Base-by-base conservation (phyloP, 208 protist genomes). In the Trypanosoma congolense region DNA sequence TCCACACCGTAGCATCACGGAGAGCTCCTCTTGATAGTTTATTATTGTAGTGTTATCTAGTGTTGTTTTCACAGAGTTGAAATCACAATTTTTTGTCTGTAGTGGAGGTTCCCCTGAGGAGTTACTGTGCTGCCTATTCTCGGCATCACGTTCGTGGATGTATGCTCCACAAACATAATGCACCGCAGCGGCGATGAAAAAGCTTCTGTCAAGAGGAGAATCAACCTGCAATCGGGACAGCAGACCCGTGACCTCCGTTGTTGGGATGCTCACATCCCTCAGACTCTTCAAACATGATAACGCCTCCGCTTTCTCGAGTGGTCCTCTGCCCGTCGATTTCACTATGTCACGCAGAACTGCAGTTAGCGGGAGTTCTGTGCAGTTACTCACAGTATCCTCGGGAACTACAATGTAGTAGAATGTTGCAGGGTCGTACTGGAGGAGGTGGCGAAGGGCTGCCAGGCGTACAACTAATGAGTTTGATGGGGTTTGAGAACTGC, bases 391-490 rank as follows among this genome's bases (percentile, higher is more conserved):
- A 3, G 9, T 1, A 1, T 60, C 54, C 10, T 68, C 61, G 38
- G 54, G 46, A 26, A 44, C n/a, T 14, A 68, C 21, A 6, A 68
- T 38, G 24, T 52, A 61, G 24, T 45, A 61, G 46, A 68, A 68
- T 14, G 61, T 51, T 0, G 61, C 52, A 18, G 61, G 61, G 19
- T 68, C 61, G 10, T 18, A 61, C 8, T 40, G 30, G 33, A 68
- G 54, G 41, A 68, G 54, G 30, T 55, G 56, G 19, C 47, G 47
- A 35, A 68, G 61, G 12, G 38, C 56, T 4, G 40, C 46, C 21
- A 68, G 22, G 6, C 61, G 61, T 26, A 56, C 25, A 4, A 61
- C 47, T 43, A 56, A 61, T 25, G 43, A n/a, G 31, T 4, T 38
- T 53, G 29, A 40, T 40, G 30, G 14, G 29, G 6, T 38, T 22